Evolutionary conservation across 2,329 filamentous ascomycete genomes (phyloP), one percentile per base, ranked within the genome.

Genomic region (Xylaria sp.): DNA sequence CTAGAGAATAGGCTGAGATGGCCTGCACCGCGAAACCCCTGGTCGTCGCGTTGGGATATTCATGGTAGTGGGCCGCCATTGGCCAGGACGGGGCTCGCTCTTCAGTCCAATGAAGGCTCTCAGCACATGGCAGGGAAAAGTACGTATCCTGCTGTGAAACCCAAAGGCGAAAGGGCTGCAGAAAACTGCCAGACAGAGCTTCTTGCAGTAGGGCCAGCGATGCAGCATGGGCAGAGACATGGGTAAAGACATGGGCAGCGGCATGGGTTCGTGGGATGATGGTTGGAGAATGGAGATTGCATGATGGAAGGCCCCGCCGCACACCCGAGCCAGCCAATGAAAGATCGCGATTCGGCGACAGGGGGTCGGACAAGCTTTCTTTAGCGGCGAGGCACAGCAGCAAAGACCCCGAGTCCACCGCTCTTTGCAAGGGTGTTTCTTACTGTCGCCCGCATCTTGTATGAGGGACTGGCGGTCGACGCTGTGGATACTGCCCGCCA

Each of bases 381-480:
- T 46, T 63, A 58, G 48, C 60, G 60, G 58, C 51, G 58, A 61
- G 33, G 56, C 51, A 61, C 62, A 59, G 53, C 59, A 64, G 27
- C 25, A 27, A 37, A 47, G 67, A 68, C 64, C 64, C 69, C 66
- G 66, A 71, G 70, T 35, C 71, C 70, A 73, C 71, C 71, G 71
- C 71, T 72, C 69, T 72, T 73, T 73, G 25, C 71, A 72, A 52
- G 70, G 71, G 61, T 72, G 23, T 65, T 70, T 71, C 65, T 56
- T 54, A 67, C 67, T 66, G 46, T 66, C 53, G 66, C 64, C 61
- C 43, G 58, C 62, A 59, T 64, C 61, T 72, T 72, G 63, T 72
- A 69, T 70, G 71, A 63, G 68, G 65, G 67, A 73, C 67, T 70
- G 69, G 71, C 71, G 71, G 71, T 73, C 69, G 71, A 63, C 66